These are phyloP conservation scores for Pleurotus citrinopileatus DNA, from an alignment of 768 basidiomycete genomes.

Conservation along the genomic window DNA sequence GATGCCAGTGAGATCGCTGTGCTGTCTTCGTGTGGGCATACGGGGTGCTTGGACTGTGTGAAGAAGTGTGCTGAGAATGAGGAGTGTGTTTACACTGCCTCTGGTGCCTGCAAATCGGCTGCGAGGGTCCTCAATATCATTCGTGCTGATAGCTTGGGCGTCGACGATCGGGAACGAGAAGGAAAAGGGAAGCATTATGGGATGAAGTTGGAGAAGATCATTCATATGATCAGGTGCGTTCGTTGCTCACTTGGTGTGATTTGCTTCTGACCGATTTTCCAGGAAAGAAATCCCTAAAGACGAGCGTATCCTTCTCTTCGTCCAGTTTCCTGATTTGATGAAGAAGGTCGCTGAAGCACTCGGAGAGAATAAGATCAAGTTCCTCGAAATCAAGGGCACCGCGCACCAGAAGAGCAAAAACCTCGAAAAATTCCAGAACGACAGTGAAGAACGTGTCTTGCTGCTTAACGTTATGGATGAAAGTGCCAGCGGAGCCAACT, in stretches of 20 bases:
- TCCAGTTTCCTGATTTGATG: constrained; percentile 95
- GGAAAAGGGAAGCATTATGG: constrained; percentile 77
- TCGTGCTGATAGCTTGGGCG: constrained; percentile 71
- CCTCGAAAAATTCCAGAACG: constrained; percentile 83
- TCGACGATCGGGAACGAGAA: constrained; percentile 74
- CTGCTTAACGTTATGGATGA: constrained; percentile 93
- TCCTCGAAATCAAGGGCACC: constrained; percentile 78
- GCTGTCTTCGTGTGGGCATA: constrained; percentile 90
- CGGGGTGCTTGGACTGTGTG: constrained; percentile 78
- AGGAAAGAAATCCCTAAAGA: constrained; percentile 68
- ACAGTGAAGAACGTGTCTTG: constrained; percentile 74
- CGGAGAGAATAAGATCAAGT: constrained; percentile 64
- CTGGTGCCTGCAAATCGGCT: constrained; percentile 72
- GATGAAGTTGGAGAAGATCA: constrained; percentile 76
- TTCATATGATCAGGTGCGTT: constrained; percentile 71
- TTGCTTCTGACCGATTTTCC: constrained; percentile 10
- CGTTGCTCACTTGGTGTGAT: constrained; percentile 2
- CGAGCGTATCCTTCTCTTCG: constrained; percentile 88
- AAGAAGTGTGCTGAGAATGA: constrained; percentile 68
- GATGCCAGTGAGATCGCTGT: constrained; percentile 74
- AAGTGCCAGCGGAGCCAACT: constrained; percentile 89
- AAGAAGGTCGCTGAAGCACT: constrained; percentile 88
- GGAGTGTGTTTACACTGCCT: constrained; percentile 74
- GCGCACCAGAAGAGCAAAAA: constrained; percentile 77
- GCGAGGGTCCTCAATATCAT: constrained; percentile 84